Evolutionary conservation across 352 stramenopile genomes (phyloP).

Genomic region (Phytophthora palmivora): DNA sequence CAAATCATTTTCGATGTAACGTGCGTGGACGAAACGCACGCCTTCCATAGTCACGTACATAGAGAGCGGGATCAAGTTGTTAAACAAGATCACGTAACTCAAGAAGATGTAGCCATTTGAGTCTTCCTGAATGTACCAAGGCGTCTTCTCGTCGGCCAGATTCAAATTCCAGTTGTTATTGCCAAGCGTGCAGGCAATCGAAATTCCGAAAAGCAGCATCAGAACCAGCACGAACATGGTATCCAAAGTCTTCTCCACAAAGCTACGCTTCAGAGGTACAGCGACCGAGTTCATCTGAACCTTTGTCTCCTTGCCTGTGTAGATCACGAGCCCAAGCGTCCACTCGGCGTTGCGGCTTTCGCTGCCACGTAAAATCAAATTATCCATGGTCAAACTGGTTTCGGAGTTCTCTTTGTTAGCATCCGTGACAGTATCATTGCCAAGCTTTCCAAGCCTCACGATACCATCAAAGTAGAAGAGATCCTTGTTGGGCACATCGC

Average conservation of each 20-base stretch:
- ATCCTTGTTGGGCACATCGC: slow-evolving; percentile 85
- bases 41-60: slow-evolving; percentile 93
- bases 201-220: slow-evolving; percentile 88
- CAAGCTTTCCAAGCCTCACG: slow-evolving; percentile 46
- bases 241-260: slow-evolving; percentile 88
- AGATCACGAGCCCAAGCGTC: slow-evolving; percentile 87
- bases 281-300: slow-evolving; percentile 85
- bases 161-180: slow-evolving; percentile 89
- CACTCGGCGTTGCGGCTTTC: slow-evolving; percentile 88
- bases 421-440: slow-evolving; percentile 16
- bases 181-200: slow-evolving; percentile 79
- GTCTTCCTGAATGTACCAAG: slow-evolving; percentile 76
- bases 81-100: slow-evolving; percentile 92
- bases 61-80: slow-evolving; percentile 88
- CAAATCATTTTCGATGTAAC: slow-evolving; percentile 88
- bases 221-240: slow-evolving; percentile 91
- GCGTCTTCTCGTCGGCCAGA: slow-evolving; percentile 48
- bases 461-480: slow-evolving; percentile 89
- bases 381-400: slow-evolving; percentile 87
- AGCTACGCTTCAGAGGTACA: slow-evolving; percentile 86
- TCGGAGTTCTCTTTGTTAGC: slow-evolving; percentile 34
- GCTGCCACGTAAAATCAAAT: slow-evolving; percentile 86
- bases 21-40: slow-evolving; percentile 86
- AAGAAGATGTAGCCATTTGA: slow-evolving; percentile 90
- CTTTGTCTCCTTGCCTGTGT: slow-evolving; percentile 86